Conservation (phyloP, 768 basidiomycete genomes). For the Guyanaporus albipodus region DNA sequence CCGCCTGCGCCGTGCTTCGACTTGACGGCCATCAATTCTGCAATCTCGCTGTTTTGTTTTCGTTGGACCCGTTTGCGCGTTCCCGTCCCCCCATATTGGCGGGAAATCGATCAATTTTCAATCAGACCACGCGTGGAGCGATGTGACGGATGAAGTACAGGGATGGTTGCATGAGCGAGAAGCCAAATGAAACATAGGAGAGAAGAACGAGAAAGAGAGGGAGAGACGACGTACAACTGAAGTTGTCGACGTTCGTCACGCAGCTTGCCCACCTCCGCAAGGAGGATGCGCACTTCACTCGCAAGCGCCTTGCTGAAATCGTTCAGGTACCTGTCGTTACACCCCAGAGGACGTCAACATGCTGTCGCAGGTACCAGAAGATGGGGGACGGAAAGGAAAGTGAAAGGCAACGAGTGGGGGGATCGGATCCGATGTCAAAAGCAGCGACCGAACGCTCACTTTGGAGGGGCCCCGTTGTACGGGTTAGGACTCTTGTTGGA, state of each 20-base stretch:
- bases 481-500: conserved; percentile 31
- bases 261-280: conserved; percentile 57
- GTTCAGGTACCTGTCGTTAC: conserved; percentile 48
- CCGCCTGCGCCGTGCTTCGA: conserved; percentile 80
- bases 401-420: background rate
- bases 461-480: conserved; percentile 32
- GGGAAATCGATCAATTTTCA: too few relatives aligned
- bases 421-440: too few relatives aligned
- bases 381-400: background rate
- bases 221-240: conserved; percentile 44
- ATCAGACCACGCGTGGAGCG: too few relatives aligned
- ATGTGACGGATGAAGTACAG: too few relatives aligned
- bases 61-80: too few relatives aligned
- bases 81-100: too few relatives aligned
- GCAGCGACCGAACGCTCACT: conserved; percentile 29
- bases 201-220: background rate
- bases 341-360: conserved; percentile 12
- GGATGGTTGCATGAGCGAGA: too few relatives aligned
- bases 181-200: background rate
- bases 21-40: conserved; percentile 78
- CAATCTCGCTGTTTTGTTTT: conserved; percentile 63
- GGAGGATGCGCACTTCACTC: conserved; percentile 56
- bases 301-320: conserved; percentile 64
- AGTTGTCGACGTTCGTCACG: conserved; percentile 55
- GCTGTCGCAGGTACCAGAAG: background rate